These are phyloP conservation scores for Cutaneotrichosporon sp. DNA, from an alignment of 1,284 basidiomycete species.

Conservation along the genomic window DNA sequence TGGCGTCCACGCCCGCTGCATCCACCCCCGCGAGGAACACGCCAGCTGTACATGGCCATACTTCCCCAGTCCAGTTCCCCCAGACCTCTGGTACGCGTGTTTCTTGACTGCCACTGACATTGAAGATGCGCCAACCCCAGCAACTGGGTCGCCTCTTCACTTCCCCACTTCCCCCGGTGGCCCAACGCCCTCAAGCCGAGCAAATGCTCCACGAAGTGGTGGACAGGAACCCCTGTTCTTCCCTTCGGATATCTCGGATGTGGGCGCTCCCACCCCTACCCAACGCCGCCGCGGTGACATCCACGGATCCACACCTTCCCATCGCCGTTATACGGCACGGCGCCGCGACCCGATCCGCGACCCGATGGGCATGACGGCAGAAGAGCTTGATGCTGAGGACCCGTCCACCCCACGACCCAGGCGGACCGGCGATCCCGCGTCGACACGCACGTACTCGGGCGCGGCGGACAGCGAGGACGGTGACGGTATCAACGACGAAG, in stretches of 20 bases:
- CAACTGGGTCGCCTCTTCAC: conserved; percentile 57
- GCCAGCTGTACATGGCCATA: conserved; percentile 35
- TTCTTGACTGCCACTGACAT: background rate
- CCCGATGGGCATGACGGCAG: conserved; percentile 1
- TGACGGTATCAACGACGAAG: conserved; percentile 33
- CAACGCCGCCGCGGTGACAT: conserved; percentile 77
- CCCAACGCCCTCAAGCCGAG: background rate
- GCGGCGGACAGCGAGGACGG: conserved; percentile 57
- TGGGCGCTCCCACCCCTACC: conserved; percentile 59
- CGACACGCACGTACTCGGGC: conserved; percentile 5
- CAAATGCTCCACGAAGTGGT: background rate
- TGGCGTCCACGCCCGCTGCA: no score
- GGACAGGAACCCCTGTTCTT: conserved; percentile 49
- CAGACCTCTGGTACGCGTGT: conserved; percentile 18
- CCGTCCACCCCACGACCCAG: conserved; percentile 4
- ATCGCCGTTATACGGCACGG: conserved; percentile 27
- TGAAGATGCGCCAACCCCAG: background rate
- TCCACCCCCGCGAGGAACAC: conserved; percentile 19
- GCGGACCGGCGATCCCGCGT: background rate
- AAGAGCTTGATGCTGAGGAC: conserved; percentile 1
- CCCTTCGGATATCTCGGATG: conserved; percentile 38
- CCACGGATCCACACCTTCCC: conserved; percentile 65
- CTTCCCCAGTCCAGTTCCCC: conserved; percentile 38
- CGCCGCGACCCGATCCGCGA: background rate
- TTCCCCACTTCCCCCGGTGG: conserved; percentile 67